A percentile compares a stretch with the other conserved stretches of the same genome.
These are phyloP conservation scores for Mytilinidion resinicola DNA, from an alignment of 495 filamentous ascomycete genomes.

Conservation along the genomic window DNA sequence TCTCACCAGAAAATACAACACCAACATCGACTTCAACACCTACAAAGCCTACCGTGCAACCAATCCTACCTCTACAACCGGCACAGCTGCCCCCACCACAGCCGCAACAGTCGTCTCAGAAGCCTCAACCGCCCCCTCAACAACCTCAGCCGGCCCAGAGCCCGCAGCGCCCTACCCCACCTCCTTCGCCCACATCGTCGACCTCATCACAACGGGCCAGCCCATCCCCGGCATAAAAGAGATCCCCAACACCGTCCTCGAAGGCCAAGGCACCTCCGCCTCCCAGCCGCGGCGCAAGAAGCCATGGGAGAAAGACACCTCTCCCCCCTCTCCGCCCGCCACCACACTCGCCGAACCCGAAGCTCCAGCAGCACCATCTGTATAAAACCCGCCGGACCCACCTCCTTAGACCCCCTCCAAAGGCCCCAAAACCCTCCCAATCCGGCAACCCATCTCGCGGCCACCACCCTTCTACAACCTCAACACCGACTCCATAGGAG, in stretches of 20 bases:
- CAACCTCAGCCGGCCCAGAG: conserved; percentile 10
- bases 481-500: too few species aligned
- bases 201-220: conserved; percentile 76
- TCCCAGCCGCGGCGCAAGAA: conserved; percentile 55
- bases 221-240: conserved; percentile 84
- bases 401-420: too few species aligned
- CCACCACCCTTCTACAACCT: too few species aligned
- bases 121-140: conserved; percentile 1
- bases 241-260: conserved; percentile 76
- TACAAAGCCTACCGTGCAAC: conserved; percentile 36
- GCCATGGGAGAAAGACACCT: conserved; percentile 65
- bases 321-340: neutral
- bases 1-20: conserved; percentile 33
- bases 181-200: conserved; percentile 82
- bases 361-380: too few species aligned
- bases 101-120: conserved; percentile 5
- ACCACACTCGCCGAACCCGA: too few species aligned
- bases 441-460: too few species aligned
- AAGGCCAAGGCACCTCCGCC: conserved; percentile 53
- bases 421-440: too few species aligned
- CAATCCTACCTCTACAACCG: neutral
- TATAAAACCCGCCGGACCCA: too few species aligned
- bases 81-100: neutral
- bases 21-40: conserved; percentile 36
- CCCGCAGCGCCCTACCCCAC: conserved; percentile 61